Percentiles rank a stretch among this genome's conserved stretches.
phyloP scores from a whole-genome alignment of 2,329 filamentous ascomycete genomes.

The Nemania sp. region DNA sequence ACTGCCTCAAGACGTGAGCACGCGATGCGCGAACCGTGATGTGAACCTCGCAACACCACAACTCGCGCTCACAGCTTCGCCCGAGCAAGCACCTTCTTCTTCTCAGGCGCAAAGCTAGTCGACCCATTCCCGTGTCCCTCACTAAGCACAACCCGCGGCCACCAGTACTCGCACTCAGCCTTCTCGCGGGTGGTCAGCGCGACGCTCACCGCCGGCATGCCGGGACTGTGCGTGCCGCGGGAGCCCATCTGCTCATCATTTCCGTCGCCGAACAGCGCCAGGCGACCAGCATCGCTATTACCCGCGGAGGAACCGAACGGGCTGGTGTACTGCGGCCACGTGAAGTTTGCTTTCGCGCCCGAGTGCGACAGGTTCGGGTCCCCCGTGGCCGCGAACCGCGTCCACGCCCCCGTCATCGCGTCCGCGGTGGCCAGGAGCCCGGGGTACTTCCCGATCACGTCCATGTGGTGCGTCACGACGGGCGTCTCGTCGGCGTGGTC shows the following conservation, averaged over 20 bases:
- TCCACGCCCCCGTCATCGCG: slow-evolving; percentile 51
- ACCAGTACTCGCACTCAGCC: slow-evolving; percentile 63
- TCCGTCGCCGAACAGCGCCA: slow-evolving; percentile 62
- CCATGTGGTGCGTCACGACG: slow-evolving; percentile 49
- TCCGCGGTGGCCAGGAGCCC: slow-evolving; percentile 45
- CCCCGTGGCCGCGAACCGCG: slow-evolving; percentile 41
- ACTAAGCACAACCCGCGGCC: slow-evolving; percentile 54
- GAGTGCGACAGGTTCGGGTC: slow-evolving; percentile 31
- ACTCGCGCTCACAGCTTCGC: slow-evolving; percentile 23
- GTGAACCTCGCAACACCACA: too few relatives aligned
- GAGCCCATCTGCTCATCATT: slow-evolving; percentile 56
- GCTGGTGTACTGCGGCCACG: slow-evolving; percentile 50
- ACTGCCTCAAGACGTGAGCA: background rate
- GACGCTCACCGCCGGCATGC: slow-evolving; percentile 48
- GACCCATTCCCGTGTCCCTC: slow-evolving; percentile 46
- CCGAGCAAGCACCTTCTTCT: slow-evolving; percentile 5
- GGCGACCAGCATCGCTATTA: slow-evolving; percentile 34
- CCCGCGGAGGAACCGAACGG: slow-evolving; percentile 38
- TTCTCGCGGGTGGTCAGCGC: slow-evolving; percentile 48
- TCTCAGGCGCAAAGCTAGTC: slow-evolving; percentile 3
- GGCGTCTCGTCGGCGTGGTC: slow-evolving; percentile 53
- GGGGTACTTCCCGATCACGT: slow-evolving; percentile 37
- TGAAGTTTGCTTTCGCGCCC: slow-evolving; percentile 21
- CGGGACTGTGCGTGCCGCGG: slow-evolving; percentile 41
- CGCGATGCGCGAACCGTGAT: background rate